Evolutionary conservation across 768 basidiomycete species (phyloP), one percentile per base, ranked within the genome.

Genomic region (Phlegmacium glaucopus): DNA sequence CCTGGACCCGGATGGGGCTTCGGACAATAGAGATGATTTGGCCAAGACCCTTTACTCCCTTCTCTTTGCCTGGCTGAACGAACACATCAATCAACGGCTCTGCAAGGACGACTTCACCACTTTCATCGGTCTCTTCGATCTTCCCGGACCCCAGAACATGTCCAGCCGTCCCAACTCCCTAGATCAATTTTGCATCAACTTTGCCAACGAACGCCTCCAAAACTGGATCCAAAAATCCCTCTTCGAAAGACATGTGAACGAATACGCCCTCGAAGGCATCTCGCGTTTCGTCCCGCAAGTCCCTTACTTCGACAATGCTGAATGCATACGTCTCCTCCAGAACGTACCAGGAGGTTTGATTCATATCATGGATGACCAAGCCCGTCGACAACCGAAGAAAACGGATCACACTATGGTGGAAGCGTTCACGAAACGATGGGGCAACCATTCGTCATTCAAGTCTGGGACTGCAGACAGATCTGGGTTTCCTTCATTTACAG

Each of bases 301-400:
- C 0, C 79, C 85, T 0, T 94, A 87, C 71, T 91, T 91, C 62
- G 91, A 95, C 69, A 98, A 97, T 64, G 64, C 85, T 9, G 94
- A 97, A 61, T 93, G 90, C 55, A 67, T 98, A 26, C 81, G 91
- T 7, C 73, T 99, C 26, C 69, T 98, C 35, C 87, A 93, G 61
- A 86, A 91, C 60, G 74, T 74, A 45, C 93, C 90, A 1, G 94
- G 94, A 9, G 96, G 96, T 2, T 73, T 99, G 27, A 83, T 97
- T 44, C 92, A 95, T 59, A 97, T 98, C 65, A 91, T 97, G 87
- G 94, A 98, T 61, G 95, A 98, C 61, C 94, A 96, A 65, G 89
- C 94, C 1, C 78, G 87, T 10, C 77, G 89, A 32, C 78, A 80
- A 47, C 85, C 82, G 49, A 94, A 93, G 70, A 94, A 94, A 80